Evolutionary conservation across 2,329 filamentous ascomycete genomes (phyloP).

Genomic region (Stachybotrys chlorohalonatus): DNA sequence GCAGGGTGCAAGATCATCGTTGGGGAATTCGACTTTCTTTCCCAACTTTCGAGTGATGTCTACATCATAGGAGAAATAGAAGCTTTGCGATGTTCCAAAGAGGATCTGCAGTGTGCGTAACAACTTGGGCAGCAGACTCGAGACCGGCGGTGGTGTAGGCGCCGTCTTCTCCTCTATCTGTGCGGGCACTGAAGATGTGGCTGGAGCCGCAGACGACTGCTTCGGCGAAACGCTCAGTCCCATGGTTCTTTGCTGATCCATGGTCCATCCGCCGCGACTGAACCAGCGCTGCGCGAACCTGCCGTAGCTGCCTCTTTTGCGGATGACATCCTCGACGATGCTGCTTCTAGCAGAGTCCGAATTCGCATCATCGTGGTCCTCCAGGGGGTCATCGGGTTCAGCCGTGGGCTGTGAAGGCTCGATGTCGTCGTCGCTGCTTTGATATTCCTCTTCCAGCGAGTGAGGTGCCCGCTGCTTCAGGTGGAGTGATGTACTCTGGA

Average conservation of each 20-base stretch:
- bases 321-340: constrained; percentile 83
- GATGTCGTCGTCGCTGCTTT: constrained; percentile 39
- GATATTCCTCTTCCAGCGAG: constrained; percentile 30
- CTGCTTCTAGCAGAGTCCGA: constrained; percentile 40
- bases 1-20: constrained; percentile 47
- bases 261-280: constrained; percentile 71
- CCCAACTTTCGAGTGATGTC: constrained; percentile 68
- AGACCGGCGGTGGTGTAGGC: constrained; percentile 15
- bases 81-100: constrained; percentile 73
- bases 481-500: constrained; percentile 47
- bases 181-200: constrained; percentile 11
- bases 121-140: constrained; percentile 68
- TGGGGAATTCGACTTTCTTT: constrained; percentile 14
- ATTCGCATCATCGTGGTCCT: constrained; percentile 21
- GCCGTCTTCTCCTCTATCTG: constrained; percentile 31
- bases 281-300: constrained; percentile 90
- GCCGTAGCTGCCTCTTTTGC: constrained; percentile 73
- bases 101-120: constrained; percentile 76
- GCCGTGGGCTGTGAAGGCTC: constrained; percentile 26
- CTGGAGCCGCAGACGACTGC: constrained; percentile 7
- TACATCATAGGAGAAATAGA: constrained; percentile 92
- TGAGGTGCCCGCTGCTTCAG: constrained; percentile 29
- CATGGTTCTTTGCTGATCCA: constrained; percentile 59
- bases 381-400: constrained; percentile 33
- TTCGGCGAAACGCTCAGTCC: constrained; percentile 47